Evolutionary conservation across 2,329 filamentous ascomycete species (phyloP).

Genomic region (Penicillium sp.): DNA sequence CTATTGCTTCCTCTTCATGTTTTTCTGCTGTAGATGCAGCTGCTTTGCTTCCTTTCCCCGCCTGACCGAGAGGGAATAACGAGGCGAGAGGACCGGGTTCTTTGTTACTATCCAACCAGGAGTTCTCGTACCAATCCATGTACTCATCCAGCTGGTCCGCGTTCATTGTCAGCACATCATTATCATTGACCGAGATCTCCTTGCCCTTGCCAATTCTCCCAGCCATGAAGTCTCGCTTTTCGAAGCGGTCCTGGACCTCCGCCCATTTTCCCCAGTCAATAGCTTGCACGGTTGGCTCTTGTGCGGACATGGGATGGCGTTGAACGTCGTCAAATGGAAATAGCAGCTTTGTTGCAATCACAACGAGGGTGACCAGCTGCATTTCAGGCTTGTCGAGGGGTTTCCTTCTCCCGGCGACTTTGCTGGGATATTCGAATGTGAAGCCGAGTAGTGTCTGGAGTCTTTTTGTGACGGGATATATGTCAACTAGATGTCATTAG

Average conservation of each 20-base stretch:
- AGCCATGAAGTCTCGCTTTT: slow-evolving; percentile 35
- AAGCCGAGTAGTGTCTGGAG: slow-evolving; percentile 63
- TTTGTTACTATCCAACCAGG: slow-evolving; percentile 54
- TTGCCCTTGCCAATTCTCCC: slow-evolving; percentile 50
- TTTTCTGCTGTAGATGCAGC: slow-evolving; percentile 13
- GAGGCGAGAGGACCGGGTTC: slow-evolving; percentile 43
- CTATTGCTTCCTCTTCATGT: slow-evolving; percentile 36
- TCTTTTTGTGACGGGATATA: slow-evolving; percentile 60
- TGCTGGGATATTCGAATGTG: slow-evolving; percentile 58
- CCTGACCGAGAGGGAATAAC: slow-evolving; percentile 47
- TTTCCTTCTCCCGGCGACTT: slow-evolving; percentile 42
- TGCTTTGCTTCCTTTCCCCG: slow-evolving; percentile 21
- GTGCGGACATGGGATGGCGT: slow-evolving; percentile 55
- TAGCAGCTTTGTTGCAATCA: slow-evolving; percentile 78
- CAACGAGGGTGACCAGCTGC: slow-evolving; percentile 70
- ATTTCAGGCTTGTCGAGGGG: slow-evolving; percentile 72
- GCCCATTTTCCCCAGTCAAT: slow-evolving; percentile 79
- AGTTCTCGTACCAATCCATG: slow-evolving; percentile 77
- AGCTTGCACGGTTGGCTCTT: slow-evolving; percentile 62
- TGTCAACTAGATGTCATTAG: slow-evolving; percentile 33
- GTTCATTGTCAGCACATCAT: slow-evolving; percentile 67
- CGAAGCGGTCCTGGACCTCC: slow-evolving; percentile 51
- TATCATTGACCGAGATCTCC: slow-evolving; percentile 62
- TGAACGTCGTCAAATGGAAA: slow-evolving; percentile 72
- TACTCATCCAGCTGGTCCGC: slow-evolving; percentile 72